Evolutionary conservation across 1,284 basidiomycete species (phyloP).

Genomic region (Leccinum cinnamomeum): DNA sequence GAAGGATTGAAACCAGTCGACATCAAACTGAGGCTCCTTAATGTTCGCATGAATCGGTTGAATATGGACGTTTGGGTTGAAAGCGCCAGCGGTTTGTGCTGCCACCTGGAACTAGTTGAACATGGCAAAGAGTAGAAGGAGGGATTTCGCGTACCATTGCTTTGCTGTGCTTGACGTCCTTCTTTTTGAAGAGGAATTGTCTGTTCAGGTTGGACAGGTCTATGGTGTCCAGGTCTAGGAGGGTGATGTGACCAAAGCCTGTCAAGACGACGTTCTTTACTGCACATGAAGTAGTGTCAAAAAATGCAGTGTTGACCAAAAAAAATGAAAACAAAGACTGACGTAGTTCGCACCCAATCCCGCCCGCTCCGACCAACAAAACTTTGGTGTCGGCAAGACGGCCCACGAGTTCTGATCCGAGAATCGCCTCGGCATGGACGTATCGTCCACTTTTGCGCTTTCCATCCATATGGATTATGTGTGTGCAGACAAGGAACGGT

Average conservation of each 20-base stretch:
- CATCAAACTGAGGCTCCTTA: conserved; percentile 90
- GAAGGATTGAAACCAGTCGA: conserved; percentile 88
- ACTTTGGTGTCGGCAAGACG: conserved; percentile 68
- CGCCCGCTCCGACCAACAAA: conserved; percentile 93
- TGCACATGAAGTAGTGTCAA: conserved; percentile 33
- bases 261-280: conserved; percentile 96
- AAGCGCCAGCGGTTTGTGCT: conserved; percentile 82
- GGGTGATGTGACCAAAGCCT: conserved; percentile 90
- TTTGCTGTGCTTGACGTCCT: conserved; percentile 97
- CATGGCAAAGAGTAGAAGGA: neutral
- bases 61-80: conserved; percentile 91
- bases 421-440: conserved; percentile 65
- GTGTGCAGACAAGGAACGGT: neutral
- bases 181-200: conserved; percentile 97
- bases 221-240: conserved; percentile 97
- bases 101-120: conserved; percentile 61
- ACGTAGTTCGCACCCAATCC: conserved; percentile 97
- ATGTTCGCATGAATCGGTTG: conserved; percentile 93
- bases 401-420: conserved; percentile 67
- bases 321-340: conserved; percentile 36
- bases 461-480: conserved; percentile 11
- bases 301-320: neutral
- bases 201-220: conserved; percentile 98
- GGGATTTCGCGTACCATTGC: conserved; percentile 57
- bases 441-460: conserved; percentile 28